Conservation (phyloP, 441 rosid genomes). For the Gossypium trilobum region DNA sequence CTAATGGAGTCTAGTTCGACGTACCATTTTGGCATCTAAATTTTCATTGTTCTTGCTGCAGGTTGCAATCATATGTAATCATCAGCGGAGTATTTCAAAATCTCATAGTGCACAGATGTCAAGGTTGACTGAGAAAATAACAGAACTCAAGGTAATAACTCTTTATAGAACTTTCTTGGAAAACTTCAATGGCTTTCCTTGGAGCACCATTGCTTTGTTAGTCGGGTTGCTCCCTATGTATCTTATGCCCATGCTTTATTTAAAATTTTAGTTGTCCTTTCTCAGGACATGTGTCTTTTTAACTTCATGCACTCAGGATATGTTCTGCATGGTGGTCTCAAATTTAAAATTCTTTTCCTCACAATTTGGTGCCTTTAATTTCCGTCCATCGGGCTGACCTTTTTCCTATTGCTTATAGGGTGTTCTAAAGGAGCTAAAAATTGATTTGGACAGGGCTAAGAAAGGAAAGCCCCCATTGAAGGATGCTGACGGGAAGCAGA, state of each 20-base stretch:
- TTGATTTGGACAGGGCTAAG: conserved; percentile 76
- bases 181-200: background rate
- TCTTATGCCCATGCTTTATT: background rate
- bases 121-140: conserved; percentile 70
- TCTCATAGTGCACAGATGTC: conserved; percentile 82
- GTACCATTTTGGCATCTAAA: background rate
- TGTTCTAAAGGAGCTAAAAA: conserved; percentile 52
- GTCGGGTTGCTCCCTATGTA: background rate
- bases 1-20: background rate
- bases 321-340: background rate
- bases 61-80: conserved; percentile 99
- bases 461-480: conserved; percentile 86
- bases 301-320: background rate
- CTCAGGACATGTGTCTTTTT: background rate
- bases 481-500: conserved; percentile 82
- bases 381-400: conserved; percentile 16
- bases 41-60: conserved; percentile 28
- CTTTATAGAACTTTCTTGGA: background rate
- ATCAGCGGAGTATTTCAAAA: conserved; percentile 89
- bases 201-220: too few relatives aligned
- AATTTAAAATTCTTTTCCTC: background rate
- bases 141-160: conserved; percentile 63
- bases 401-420: conserved; percentile 35
- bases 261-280: background rate
- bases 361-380: background rate